Evolutionary conservation across 78 protist genomes (phyloP).

Genomic region (Pigoraptor vietnamica): DNA sequence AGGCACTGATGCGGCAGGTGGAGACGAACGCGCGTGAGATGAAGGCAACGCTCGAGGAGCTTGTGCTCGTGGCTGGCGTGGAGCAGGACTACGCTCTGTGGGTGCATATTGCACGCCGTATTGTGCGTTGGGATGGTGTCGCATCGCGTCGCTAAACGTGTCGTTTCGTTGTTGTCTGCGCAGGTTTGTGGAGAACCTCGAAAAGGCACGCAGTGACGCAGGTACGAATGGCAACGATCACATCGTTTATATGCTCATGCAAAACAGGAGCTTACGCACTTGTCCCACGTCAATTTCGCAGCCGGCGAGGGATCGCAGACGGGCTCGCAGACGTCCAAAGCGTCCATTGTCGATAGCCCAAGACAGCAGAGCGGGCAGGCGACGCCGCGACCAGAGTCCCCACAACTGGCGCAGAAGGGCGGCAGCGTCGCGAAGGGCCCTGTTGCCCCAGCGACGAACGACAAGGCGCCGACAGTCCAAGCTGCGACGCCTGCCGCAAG

Average conservation of each 20-base stretch:
- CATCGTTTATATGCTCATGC: no score
- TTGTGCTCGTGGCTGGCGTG: background rate
- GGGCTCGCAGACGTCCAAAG: no score
- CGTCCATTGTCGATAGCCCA: no score
- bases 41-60: background rate
- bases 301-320: no score
- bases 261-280: no score
- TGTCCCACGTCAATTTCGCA: no score
- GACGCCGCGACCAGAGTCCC: no score
- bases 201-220: background rate
- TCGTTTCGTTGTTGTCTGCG: background rate
- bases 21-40: background rate
- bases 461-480: background rate
- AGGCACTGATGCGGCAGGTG: background rate
- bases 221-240: no score
- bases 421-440: background rate
- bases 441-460: background rate
- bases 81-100: background rate
- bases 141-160: background rate
- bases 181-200: background rate
- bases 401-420: no score
- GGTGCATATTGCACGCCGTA: background rate
- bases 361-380: no score
- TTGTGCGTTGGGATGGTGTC: background rate
- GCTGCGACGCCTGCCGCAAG: no score